phyloP scores from a whole-genome alignment of 148 eudicot species.

The Pouteria glomerata region DNA sequence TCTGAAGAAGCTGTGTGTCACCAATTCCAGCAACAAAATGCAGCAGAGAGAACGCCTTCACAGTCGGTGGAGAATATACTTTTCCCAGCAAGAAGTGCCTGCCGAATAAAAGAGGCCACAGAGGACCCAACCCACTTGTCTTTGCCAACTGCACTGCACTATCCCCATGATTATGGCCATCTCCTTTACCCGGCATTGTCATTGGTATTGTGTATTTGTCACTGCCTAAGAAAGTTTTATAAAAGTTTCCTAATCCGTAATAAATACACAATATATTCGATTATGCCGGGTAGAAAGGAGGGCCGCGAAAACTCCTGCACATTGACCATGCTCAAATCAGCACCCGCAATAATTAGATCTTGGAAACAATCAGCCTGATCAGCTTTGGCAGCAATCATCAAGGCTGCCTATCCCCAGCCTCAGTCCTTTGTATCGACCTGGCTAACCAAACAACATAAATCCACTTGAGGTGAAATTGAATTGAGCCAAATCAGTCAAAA shows the following conservation, averaged over 20 bases:
- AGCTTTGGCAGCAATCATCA: background rate
- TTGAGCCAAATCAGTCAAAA: too few relatives aligned
- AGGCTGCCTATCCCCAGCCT: background rate
- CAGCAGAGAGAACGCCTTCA: background rate
- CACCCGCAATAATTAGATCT: background rate
- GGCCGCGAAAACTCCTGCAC: too few relatives aligned
- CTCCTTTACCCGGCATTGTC: too few relatives aligned
- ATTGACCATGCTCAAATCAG: background rate
- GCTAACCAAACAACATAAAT: too few relatives aligned
- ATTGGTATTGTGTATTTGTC: too few relatives aligned
- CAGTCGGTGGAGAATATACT: background rate
- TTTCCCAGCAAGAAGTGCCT: background rate
- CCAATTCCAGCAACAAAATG: background rate
- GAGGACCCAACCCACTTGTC: background rate
- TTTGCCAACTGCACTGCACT: background rate
- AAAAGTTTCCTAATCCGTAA: too few relatives aligned
- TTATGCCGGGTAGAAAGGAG: too few relatives aligned
- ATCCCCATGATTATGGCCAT: background rate
- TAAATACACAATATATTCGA: too few relatives aligned
- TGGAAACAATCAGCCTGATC: background rate
- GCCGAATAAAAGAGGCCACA: background rate
- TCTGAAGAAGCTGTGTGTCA: background rate
- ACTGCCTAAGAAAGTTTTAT: too few relatives aligned
- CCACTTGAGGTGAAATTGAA: too few relatives aligned
- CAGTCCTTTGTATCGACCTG: background rate